phyloP scores from a whole-genome alignment of 345 rosid genomes.

The Salix arbutifolia region DNA sequence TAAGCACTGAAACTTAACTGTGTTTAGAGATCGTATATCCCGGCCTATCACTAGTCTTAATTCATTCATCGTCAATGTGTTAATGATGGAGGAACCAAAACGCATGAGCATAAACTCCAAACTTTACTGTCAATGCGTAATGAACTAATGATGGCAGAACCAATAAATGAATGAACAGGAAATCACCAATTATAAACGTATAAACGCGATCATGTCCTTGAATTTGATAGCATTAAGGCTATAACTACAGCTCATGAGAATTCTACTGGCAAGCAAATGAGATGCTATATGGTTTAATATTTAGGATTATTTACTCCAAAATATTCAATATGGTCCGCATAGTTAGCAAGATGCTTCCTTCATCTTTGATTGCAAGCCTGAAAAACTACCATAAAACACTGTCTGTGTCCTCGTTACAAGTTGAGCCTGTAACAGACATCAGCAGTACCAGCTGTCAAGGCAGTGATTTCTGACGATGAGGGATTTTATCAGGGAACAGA shows the following conservation, averaged over 20 bases:
- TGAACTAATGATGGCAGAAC: neutral
- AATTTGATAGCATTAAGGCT: too few species aligned
- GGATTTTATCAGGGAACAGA: neutral
- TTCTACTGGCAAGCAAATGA: neutral
- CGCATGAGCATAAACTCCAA: neutral
- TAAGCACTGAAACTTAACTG: too few species aligned
- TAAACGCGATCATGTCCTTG: too few species aligned
- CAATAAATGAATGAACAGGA: neutral
- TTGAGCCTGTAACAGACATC: neutral
- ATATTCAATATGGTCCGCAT: neutral
- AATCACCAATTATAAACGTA: neutral
- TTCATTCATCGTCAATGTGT: too few species aligned
- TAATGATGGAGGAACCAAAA: too few species aligned
- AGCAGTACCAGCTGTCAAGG: neutral
- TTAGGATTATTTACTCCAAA: neutral
- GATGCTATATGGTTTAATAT: too few species aligned
- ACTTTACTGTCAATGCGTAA: neutral
- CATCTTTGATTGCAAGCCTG: neutral
- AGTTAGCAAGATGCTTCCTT: neutral
- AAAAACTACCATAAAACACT: neutral
- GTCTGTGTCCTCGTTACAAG: neutral
- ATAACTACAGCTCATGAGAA: too few species aligned
- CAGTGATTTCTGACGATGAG: neutral
- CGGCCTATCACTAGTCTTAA: too few species aligned
- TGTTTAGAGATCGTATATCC: too few species aligned